Conservation (phyloP, 257 asterid genomes). For the Cinchona pubescens region DNA sequence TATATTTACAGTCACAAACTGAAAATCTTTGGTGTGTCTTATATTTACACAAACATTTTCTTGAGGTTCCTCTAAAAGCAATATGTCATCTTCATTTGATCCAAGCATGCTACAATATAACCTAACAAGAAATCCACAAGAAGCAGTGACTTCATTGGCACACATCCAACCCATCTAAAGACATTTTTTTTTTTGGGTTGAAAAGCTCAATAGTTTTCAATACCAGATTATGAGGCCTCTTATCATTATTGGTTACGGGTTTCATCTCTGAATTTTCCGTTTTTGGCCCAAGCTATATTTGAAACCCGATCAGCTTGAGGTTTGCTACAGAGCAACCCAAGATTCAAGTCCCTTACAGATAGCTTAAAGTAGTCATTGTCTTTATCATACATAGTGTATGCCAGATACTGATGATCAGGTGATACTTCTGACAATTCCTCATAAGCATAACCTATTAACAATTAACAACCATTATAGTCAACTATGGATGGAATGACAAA, state of each 20-base stretch:
- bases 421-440: slow-evolving; percentile 92
- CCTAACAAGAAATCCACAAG: slow-evolving; percentile 40
- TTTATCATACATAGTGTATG: slow-evolving; percentile 94
- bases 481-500: neutral
- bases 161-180: slow-evolving; percentile 17
- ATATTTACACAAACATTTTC: slow-evolving; percentile 57
- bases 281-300: slow-evolving; percentile 88
- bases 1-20: slow-evolving; percentile 55
- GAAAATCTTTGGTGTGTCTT: slow-evolving; percentile 80
- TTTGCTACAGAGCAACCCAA: slow-evolving; percentile 67
- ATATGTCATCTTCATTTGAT: slow-evolving; percentile 60
- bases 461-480: slow-evolving; percentile 10
- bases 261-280: slow-evolving; percentile 73
- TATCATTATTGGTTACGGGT: slow-evolving; percentile 73
- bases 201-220: slow-evolving; percentile 13
- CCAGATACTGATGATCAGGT: slow-evolving; percentile 91
- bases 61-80: slow-evolving; percentile 74
- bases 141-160: slow-evolving; percentile 20
- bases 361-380: slow-evolving; percentile 69
- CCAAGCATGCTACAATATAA: slow-evolving; percentile 71
- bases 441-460: slow-evolving; percentile 65
- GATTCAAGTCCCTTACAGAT: slow-evolving; percentile 77
- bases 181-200: neutral
- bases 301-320: slow-evolving; percentile 87
- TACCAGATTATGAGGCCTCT: slow-evolving; percentile 86